phyloP scores from a whole-genome alignment of 306 rosid species.

The Sphenostylis stenocarpa region DNA sequence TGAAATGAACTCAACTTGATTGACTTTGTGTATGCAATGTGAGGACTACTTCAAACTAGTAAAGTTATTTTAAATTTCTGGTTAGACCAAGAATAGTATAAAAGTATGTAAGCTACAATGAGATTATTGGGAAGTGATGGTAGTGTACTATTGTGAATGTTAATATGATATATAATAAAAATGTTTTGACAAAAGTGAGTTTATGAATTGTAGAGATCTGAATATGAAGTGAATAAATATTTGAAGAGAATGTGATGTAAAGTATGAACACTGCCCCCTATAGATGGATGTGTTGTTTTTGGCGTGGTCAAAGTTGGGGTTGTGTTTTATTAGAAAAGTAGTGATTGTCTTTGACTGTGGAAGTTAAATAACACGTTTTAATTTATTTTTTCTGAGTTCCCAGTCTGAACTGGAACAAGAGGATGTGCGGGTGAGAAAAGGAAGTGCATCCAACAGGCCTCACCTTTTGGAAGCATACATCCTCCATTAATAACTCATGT shows the following conservation, averaged over 20 bases:
- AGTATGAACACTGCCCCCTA: slow-evolving; percentile 28
- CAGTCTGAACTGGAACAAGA: neutral
- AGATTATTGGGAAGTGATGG: neutral
- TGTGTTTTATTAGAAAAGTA: neutral
- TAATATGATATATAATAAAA: too few relatives aligned
- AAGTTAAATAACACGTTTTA: slow-evolving; percentile 3
- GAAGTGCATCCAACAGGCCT: neutral
- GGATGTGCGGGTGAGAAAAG: neutral
- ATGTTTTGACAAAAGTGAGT: too few relatives aligned
- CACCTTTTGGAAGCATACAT: neutral
- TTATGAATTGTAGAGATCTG: too few relatives aligned
- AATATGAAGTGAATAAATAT: too few relatives aligned
- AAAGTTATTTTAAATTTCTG: neutral
- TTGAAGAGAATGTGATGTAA: neutral
- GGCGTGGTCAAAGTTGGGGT: neutral
- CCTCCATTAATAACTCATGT: neutral
- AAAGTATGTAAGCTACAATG: neutral
- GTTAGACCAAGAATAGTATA: slow-evolving; percentile 10
- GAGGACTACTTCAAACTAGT: neutral
- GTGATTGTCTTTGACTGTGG: neutral
- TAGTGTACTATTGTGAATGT: too few relatives aligned
- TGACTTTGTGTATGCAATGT: neutral
- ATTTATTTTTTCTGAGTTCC: neutral
- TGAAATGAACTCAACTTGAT: slow-evolving; percentile 26
- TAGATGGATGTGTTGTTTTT: neutral